Conservation (phyloP, 345 rosid genomes). For the Limnanthes douglasii region DNA sequence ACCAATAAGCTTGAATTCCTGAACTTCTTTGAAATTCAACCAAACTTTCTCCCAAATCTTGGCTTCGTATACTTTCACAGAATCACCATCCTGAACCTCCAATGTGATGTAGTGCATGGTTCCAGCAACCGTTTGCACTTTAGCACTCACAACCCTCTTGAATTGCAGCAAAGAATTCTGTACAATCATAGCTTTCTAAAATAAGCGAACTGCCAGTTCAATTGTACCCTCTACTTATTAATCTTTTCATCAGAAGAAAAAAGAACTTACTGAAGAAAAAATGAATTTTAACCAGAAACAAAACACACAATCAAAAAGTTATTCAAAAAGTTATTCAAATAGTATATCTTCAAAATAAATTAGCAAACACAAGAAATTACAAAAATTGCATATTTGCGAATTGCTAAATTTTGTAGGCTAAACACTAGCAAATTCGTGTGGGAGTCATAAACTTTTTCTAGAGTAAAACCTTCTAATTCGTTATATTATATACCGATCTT, state of each 20-base stretch:
- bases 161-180: conserved; percentile 52
- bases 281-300: neutral
- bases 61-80: conserved; percentile 58
- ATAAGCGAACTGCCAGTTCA: neutral
- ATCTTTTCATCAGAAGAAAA: neutral
- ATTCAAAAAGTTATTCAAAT: neutral
- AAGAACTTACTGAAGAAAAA: neutral
- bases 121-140: conserved; percentile 79
- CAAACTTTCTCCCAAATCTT: conserved; percentile 89
- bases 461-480: too few species aligned
- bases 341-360: too few species aligned
- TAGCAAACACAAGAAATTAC: too few species aligned
- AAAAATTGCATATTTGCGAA: too few species aligned
- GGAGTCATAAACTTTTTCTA: too few species aligned
- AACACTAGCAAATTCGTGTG: too few species aligned
- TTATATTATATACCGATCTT: too few species aligned
- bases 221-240: neutral
- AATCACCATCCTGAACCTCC: conserved; percentile 57
- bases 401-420: too few species aligned
- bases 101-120: conserved; percentile 49
- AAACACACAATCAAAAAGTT: neutral
- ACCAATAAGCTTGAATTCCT: conserved; percentile 47
- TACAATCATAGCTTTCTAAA: conserved; percentile 1
- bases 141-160: conserved; percentile 39
- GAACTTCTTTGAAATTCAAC: conserved; percentile 65